Conservation (phyloP, 2,329 filamentous ascomycete genomes). For the Cordyceps javanica region DNA sequence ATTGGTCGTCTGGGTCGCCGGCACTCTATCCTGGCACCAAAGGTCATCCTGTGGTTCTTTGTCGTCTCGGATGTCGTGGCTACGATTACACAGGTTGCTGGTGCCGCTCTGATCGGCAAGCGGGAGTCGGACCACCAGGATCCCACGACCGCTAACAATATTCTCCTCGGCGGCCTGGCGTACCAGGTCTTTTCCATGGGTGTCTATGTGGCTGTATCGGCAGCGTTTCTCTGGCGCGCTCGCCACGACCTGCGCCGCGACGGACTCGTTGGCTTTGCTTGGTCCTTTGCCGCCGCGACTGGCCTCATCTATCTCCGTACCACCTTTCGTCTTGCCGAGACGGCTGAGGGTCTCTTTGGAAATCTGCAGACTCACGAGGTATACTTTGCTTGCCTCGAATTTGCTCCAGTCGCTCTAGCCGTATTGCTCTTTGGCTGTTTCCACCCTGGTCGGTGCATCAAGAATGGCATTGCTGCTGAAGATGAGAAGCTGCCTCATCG, state of each 20-base stretch:
- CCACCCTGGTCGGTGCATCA: conserved; percentile 36
- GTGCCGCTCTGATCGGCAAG: conserved; percentile 47
- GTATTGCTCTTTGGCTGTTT: conserved; percentile 38
- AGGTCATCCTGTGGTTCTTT: conserved; percentile 46
- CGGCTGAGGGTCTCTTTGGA: conserved; percentile 40
- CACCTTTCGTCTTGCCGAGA: conserved; percentile 48
- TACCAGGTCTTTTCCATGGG: conserved; percentile 49
- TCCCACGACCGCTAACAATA: conserved; percentile 46
- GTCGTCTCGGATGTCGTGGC: conserved; percentile 47
- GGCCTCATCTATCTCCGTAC: conserved; percentile 47
- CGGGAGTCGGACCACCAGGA: conserved; percentile 42
- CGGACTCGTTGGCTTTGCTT: conserved; percentile 33
- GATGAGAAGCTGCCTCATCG: background rate
- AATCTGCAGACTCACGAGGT: conserved; percentile 43
- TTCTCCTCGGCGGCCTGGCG: conserved; percentile 47
- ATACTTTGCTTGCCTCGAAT: conserved; percentile 49
- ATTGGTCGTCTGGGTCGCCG: conserved; percentile 36
- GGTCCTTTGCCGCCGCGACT: conserved; percentile 37
- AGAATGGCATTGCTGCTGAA: background rate
- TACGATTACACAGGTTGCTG: conserved; percentile 47
- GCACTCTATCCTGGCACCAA: conserved; percentile 39
- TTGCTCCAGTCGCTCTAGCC: conserved; percentile 45
- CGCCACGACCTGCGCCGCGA: conserved; percentile 22
- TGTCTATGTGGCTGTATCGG: conserved; percentile 39
- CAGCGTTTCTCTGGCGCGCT: conserved; percentile 34